A percentile compares a stretch with the other conserved stretches of the same genome.
phyloP scores from a whole-genome alignment of 1,284 basidiomycete genomes.

The Malassezia brasiliensis region DNA sequence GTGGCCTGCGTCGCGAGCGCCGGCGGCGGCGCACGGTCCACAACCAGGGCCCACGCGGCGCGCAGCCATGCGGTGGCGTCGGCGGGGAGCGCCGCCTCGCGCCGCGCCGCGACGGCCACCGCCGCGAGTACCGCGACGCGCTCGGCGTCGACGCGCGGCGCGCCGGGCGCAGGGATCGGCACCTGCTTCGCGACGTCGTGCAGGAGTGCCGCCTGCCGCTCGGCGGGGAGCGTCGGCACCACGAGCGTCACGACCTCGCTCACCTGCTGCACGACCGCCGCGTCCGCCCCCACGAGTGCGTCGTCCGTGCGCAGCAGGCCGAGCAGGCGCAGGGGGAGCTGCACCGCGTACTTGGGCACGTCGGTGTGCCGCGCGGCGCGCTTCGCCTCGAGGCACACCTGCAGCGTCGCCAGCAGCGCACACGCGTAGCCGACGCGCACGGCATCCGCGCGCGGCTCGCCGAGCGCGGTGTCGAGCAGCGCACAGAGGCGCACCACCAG shows the following conservation, averaged over 20 bases:
- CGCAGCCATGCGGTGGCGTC: background rate
- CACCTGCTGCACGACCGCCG: conserved; percentile 25
- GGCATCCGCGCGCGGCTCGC: conserved; percentile 53
- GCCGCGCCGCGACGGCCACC: background rate
- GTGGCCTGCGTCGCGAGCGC: background rate
- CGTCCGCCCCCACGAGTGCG: conserved; percentile 20
- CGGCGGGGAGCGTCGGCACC: conserved; percentile 20
- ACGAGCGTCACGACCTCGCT: conserved; percentile 28
- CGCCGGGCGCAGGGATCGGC: background rate
- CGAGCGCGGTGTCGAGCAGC: conserved; percentile 68
- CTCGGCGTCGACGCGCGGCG: background rate
- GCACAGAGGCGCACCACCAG: conserved; percentile 69
- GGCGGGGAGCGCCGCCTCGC: background rate
- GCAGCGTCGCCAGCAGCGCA: conserved; percentile 35
- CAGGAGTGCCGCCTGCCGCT: conserved; percentile 25
- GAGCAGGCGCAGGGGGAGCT: conserved; percentile 27
- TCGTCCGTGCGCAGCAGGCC: conserved; percentile 11
- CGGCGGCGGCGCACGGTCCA: background rate
- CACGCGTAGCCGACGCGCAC: conserved; percentile 37
- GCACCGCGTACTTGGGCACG: conserved; percentile 25
- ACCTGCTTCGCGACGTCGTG: background rate
- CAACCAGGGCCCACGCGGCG: background rate
- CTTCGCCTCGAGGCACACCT: conserved; percentile 37
- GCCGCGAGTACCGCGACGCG: conserved; percentile 1
- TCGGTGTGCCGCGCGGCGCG: conserved; percentile 22